phyloP scores from a whole-genome alignment of 768 basidiomycete species.

The Thelephora ganbajun region DNA sequence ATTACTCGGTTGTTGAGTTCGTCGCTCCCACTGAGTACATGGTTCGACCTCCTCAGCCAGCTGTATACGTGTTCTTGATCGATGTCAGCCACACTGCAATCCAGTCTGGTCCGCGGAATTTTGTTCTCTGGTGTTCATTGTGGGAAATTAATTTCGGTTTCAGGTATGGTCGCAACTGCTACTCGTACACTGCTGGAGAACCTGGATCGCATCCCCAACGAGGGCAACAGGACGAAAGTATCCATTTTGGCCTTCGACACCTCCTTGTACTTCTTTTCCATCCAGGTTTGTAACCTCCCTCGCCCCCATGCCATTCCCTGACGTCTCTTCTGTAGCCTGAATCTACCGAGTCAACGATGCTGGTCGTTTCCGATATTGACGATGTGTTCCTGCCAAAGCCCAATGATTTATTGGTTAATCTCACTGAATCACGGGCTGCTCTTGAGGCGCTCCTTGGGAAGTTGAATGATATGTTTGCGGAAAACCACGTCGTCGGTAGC shows the following conservation, averaged over 20 bases:
- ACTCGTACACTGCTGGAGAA: conserved; percentile 93
- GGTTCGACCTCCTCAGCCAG: conserved; percentile 96
- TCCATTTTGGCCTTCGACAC: conserved; percentile 87
- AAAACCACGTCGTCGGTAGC: conserved; percentile 86
- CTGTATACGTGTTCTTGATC: conserved; percentile 93
- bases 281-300: conserved; percentile 42
- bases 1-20: conserved; percentile 88
- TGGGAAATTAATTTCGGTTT: background rate
- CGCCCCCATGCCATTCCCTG: background rate
- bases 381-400: conserved; percentile 98
- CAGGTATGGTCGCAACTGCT: conserved; percentile 97
- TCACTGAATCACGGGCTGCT: conserved; percentile 68
- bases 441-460: conserved; percentile 72
- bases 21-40: conserved; percentile 99
- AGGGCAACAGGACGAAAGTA: conserved; percentile 84
- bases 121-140: background rate
- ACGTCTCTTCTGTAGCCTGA: conserved; percentile 32
- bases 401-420: conserved; percentile 88
- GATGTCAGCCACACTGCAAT: conserved; percentile 91
- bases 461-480: conserved; percentile 95
- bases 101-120: conserved; percentile 55
- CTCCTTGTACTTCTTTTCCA: conserved; percentile 92
- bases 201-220: conserved; percentile 90
- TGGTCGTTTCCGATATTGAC: conserved; percentile 93
- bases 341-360: conserved; percentile 74